phyloP scores from a whole-genome alignment of 257 asterid species.

The Craterostigma plantagineum region DNA sequence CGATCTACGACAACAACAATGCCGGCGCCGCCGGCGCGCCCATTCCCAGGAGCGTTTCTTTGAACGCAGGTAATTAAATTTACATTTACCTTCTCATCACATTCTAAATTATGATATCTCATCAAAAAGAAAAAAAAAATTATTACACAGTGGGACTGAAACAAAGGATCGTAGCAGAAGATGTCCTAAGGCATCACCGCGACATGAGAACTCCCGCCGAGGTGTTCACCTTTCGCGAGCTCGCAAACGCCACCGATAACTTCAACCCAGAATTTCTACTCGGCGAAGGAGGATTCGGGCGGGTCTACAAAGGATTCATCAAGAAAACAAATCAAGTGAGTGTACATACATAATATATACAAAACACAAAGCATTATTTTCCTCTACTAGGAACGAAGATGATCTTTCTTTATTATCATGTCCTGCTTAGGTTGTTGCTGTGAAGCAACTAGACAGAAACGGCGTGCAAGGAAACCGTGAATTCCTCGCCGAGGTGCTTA shows the following conservation, averaged over 20 bases:
- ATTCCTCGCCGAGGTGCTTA: conserved; percentile 55
- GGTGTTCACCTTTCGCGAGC: conserved; percentile 64
- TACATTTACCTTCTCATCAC: too few relatives aligned
- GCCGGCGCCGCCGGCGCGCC: too few relatives aligned
- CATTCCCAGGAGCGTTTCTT: conserved; percentile 31
- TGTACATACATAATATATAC: too few relatives aligned
- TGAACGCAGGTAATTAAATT: conserved; percentile 60
- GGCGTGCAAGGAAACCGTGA: conserved; percentile 31
- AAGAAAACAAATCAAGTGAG: conserved; percentile 49
- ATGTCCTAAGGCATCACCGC: conserved; percentile 25
- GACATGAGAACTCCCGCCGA: conserved; percentile 31
- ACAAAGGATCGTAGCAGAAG: conserved; percentile 35
- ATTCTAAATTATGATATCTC: too few relatives aligned
- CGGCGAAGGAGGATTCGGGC: conserved; percentile 86
- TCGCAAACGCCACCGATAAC: conserved; percentile 63
- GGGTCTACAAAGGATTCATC: conserved; percentile 70
- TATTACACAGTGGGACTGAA: conserved; percentile 27
- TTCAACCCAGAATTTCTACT: conserved; percentile 58
- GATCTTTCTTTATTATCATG: too few relatives aligned
- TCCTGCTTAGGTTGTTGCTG: conserved; percentile 26
- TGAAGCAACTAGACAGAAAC: conserved; percentile 37
- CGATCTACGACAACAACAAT: conserved; percentile 14
- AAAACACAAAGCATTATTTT: too few relatives aligned
- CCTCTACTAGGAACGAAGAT: too few relatives aligned
- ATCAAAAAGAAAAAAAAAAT: neutral